Conservation (phyloP, 257 asterid genomes). For the Solanum tarapatanum region DNA sequence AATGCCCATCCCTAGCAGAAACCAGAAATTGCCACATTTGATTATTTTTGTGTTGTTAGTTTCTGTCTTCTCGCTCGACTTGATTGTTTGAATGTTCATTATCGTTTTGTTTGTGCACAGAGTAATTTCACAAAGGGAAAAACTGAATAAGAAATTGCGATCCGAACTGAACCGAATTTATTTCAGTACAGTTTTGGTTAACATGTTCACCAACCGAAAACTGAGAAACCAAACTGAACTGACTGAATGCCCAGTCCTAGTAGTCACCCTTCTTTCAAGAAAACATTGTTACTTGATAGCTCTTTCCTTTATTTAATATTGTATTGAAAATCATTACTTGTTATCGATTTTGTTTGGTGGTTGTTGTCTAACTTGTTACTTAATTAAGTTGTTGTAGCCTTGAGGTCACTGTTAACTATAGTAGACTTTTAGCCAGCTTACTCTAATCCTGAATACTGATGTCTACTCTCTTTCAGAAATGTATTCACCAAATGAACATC, state of each 20-base stretch:
- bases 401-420: neutral
- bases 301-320: neutral
- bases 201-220: neutral
- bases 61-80: neutral
- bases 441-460: neutral
- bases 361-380: neutral
- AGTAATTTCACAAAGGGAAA: neutral
- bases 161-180: neutral
- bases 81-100: neutral
- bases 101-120: neutral
- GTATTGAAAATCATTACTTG: neutral
- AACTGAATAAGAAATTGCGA: neutral
- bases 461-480: neutral
- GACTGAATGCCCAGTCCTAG: neutral
- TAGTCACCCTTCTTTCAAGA: neutral
- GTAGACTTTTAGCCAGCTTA: neutral
- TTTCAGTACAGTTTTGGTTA: neutral
- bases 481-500: neutral
- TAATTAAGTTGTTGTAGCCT: neutral
- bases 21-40: neutral
- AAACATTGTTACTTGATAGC: neutral
- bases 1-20: neutral
- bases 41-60: neutral
- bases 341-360: neutral
- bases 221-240: neutral